A percentile compares a stretch with the other conserved stretches of the same genome.
These are phyloP conservation scores for Linnemannia zychae DNA, from an alignment of 192 early-diverging fungal species.

Conservation along the genomic window DNA sequence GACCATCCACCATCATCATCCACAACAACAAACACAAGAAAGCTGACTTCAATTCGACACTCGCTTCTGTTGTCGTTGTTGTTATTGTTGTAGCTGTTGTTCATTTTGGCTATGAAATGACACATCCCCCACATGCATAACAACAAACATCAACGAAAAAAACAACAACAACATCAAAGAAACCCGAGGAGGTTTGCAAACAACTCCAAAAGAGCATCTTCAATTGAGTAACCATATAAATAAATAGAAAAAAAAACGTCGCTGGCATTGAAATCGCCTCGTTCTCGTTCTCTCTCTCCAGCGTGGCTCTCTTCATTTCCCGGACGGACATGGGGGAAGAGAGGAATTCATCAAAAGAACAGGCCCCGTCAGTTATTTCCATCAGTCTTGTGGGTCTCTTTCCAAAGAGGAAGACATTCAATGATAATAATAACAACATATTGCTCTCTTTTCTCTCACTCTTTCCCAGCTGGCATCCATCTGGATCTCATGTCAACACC, in stretches of 20 bases:
- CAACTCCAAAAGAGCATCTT: not conserved
- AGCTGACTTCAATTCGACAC: too few species aligned
- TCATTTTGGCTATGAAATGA: too few species aligned
- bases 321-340: not conserved
- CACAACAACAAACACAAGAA: too few species aligned
- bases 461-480: not conserved
- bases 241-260: not conserved
- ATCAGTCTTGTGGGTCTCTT: not conserved
- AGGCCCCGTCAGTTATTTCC: not conserved
- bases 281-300: not conserved
- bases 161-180: not conserved
- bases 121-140: too few species aligned
- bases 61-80: too few species aligned
- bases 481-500: not conserved
- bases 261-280: not conserved
- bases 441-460: not conserved
- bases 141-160: not conserved
- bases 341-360: not conserved
- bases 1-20: too few species aligned
- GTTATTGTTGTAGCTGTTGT: too few species aligned
- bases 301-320: conserved; percentile 1
- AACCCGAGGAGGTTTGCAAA: not conserved
- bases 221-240: not conserved
- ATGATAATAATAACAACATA: not conserved
- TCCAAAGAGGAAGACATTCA: not conserved